Conservation (phyloP, 768 basidiomycete species). For the Collybia nuda region DNA sequence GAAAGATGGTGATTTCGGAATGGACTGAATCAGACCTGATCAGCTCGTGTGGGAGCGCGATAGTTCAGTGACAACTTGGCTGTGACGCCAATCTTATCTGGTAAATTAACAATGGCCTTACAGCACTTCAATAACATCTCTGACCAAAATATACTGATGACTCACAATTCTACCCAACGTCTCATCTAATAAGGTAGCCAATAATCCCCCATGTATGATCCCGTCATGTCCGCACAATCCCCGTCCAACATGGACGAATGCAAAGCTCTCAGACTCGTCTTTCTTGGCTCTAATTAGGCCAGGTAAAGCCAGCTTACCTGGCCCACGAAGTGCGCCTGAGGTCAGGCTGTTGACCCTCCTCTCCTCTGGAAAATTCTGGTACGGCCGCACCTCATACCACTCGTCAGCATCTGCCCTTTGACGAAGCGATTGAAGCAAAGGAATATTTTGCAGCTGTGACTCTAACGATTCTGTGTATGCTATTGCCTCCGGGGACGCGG, state of each 20-base stretch:
- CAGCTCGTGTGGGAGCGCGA: constrained; percentile 84
- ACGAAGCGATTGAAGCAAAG: constrained; percentile 63
- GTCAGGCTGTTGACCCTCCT: constrained; percentile 81
- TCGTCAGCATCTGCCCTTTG: constrained; percentile 45
- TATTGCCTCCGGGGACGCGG: constrained; percentile 55
- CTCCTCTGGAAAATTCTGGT: constrained; percentile 66
- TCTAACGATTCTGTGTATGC: constrained; percentile 66
- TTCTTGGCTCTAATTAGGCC: constrained; percentile 73
- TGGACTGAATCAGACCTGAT: constrained; percentile 53
- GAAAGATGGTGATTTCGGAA: not conserved
- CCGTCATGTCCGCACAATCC: constrained; percentile 93
- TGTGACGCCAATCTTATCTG: constrained; percentile 90
- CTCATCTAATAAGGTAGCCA: constrained; percentile 92
- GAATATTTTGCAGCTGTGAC: constrained; percentile 58
- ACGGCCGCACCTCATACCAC: constrained; percentile 83
- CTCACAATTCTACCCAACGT: constrained; percentile 72
- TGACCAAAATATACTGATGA: not conserved
- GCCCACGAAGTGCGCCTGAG: constrained; percentile 82
- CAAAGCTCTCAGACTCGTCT: constrained; percentile 74
- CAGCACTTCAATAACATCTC: not conserved
- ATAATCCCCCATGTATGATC: constrained; percentile 89
- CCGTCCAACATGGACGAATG: constrained; percentile 80
- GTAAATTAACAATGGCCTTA: constrained; percentile 83
- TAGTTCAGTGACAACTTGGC: constrained; percentile 83
- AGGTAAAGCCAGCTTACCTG: constrained; percentile 78